A percentile compares a stretch with the other conserved stretches of the same genome.
Evolutionary conservation across 148 eudicot species (phyloP).

Genomic region (Tetragonia tetragonoides): DNA sequence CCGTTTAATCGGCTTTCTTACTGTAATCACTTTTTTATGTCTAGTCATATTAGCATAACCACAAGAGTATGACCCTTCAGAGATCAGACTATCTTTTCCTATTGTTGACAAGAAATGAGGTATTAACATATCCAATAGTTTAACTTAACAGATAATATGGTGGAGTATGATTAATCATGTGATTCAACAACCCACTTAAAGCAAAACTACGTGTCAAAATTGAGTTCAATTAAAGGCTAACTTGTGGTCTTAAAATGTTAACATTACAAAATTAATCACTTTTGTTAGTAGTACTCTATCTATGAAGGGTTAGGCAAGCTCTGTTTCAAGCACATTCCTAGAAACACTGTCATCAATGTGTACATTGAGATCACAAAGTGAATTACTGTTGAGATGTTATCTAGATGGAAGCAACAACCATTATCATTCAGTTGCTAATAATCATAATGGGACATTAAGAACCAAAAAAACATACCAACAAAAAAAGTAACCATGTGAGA

Average conservation of each 20-base stretch:
- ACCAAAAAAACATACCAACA: conserved; percentile 52
- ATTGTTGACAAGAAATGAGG: not conserved
- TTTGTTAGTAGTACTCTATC: not conserved
- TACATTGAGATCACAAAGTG: not conserved
- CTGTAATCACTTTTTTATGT: not conserved
- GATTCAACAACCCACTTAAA: conserved; percentile 9
- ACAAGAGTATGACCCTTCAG: not conserved
- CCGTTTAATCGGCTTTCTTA: not conserved
- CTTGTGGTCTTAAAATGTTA: conserved; percentile 2
- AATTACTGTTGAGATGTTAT: conserved; percentile 2
- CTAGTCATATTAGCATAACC: not conserved
- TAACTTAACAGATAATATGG: conserved; percentile 1
- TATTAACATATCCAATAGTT: not conserved
- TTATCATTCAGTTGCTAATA: not conserved
- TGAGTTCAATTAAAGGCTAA: conserved; percentile 13
- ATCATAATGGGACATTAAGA: not conserved
- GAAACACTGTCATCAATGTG: conserved; percentile 14
- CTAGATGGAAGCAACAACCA: not conserved
- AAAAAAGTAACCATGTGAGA: conserved; percentile 92
- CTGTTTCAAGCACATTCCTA: conserved; percentile 11
- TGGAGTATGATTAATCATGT: conserved; percentile 3
- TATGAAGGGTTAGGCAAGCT: not conserved
- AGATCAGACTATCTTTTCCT: not conserved
- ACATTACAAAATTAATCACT: not conserved
- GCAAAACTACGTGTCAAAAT: conserved; percentile 5